These are phyloP conservation scores for Aspergillus coremiiformis DNA, from an alignment of 495 filamentous ascomycete genomes.

Conservation along the genomic window DNA sequence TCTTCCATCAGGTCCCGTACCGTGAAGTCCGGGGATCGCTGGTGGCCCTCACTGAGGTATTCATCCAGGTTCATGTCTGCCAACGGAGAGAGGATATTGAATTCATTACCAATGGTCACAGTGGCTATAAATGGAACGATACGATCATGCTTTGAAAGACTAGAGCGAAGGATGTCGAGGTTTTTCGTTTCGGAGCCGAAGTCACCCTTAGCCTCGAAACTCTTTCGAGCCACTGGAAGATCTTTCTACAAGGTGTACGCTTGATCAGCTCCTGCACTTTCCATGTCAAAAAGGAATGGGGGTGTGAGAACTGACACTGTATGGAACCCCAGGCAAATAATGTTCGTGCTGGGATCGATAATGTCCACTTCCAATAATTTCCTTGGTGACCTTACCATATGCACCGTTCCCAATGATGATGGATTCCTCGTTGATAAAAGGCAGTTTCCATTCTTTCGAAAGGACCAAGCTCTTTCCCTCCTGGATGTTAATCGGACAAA, in stretches of 20 bases:
- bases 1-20: slow-evolving; percentile 4
- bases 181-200: slow-evolving; percentile 2
- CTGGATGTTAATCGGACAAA: slow-evolving; percentile 10
- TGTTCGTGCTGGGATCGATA: neutral
- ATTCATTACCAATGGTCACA: slow-evolving; percentile 8
- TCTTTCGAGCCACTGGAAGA: slow-evolving; percentile 3
- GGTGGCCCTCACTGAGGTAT: neutral
- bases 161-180: neutral
- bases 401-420: neutral
- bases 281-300: too few relatives aligned
- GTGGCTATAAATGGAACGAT: slow-evolving; percentile 9
- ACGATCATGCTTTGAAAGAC: slow-evolving; percentile 1
- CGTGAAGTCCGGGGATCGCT: neutral
- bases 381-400: slow-evolving; percentile 10
- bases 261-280: neutral
- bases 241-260: neutral
- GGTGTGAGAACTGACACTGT: neutral
- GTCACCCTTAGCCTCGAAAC: neutral
- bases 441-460: slow-evolving; percentile 9
- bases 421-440: slow-evolving; percentile 3
- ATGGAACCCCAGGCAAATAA: neutral
- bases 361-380: slow-evolving; percentile 5
- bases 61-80: slow-evolving; percentile 12
- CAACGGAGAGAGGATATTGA: slow-evolving; percentile 9
- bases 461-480: slow-evolving; percentile 2